Conservation (phyloP, 805 yeast genomes). For the Isabelozyma gotoi region DNA sequence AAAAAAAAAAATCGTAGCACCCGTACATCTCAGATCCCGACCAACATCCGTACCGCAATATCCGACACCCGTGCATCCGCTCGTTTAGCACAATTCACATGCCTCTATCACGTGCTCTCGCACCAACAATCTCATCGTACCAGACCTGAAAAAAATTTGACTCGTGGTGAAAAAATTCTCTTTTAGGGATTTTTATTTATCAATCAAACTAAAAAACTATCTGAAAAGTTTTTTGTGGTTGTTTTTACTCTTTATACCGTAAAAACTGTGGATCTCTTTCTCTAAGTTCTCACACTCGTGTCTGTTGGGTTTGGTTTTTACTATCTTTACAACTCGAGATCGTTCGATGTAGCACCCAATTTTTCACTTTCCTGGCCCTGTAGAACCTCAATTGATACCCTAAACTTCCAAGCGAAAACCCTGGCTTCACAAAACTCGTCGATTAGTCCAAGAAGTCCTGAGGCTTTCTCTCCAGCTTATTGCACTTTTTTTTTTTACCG, state of each 20-base stretch:
- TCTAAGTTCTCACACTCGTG: conserved; percentile 1
- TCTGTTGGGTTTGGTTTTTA: neutral
- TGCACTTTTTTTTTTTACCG: neutral
- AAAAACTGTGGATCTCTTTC: neutral
- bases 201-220: neutral
- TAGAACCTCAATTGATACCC: too few species aligned
- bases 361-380: too few species aligned
- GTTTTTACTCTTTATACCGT: too few species aligned
- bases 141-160: neutral
- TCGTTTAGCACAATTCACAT: neutral
- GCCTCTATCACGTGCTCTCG: neutral
- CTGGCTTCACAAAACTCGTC: too few species aligned
- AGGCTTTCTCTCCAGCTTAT: neutral
- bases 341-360: too few species aligned
- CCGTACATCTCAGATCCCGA: too few species aligned
- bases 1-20: neutral
- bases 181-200: neutral
- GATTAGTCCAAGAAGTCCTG: too few species aligned
- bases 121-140: neutral
- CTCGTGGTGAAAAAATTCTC: neutral
- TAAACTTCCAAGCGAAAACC: too few species aligned
- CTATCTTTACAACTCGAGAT: too few species aligned
- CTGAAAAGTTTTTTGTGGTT: conserved; percentile 1
- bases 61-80: neutral
- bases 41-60: neutral